These are phyloP conservation scores for Fraxinus baroniana DNA, from an alignment of 305 asterid genomes.

Conservation along the genomic window DNA sequence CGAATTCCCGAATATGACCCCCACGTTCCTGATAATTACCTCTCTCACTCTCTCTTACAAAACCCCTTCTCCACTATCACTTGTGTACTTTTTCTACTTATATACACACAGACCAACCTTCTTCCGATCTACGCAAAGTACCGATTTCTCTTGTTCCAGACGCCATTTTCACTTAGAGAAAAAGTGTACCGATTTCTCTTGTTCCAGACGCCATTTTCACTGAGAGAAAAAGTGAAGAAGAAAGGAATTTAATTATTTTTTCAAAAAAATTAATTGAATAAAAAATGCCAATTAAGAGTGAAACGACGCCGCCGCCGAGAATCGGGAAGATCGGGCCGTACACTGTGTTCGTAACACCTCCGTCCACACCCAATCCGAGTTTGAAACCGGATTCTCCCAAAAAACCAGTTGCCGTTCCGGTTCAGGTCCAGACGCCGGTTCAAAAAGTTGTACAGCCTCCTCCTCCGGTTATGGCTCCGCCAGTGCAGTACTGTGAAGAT, in stretches of 20 bases:
- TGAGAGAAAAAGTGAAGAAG: not conserved
- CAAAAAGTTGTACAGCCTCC: slow-evolving; percentile 44
- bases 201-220: not conserved
- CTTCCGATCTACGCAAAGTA: slow-evolving; percentile 25
- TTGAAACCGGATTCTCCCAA: slow-evolving; percentile 45
- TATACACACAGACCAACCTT: slow-evolving; percentile 17
- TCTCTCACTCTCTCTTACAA: not conserved
- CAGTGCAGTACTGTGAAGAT: slow-evolving; percentile 28
- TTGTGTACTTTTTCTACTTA: not conserved
- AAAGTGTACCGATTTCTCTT: not conserved
- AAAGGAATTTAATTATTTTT: not conserved
- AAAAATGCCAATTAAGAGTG: slow-evolving; percentile 59
- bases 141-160: not conserved
- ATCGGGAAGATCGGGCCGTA: slow-evolving; percentile 99
- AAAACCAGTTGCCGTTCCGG: slow-evolving; percentile 29
- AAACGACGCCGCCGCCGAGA: slow-evolving; percentile 80
- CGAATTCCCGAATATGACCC: slow-evolving; percentile 18
- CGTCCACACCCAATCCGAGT: slow-evolving; percentile 51
- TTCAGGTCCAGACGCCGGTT: slow-evolving; percentile 33
- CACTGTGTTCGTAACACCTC: slow-evolving; percentile 94
- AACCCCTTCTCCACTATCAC: slow-evolving; percentile 2
- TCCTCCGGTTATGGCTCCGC: slow-evolving; percentile 51
- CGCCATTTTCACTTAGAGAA: not conserved
- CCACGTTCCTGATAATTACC: not conserved
- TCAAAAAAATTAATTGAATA: not conserved